phyloP scores from a whole-genome alignment of 176 grass and related monocot genomes.

The Oryza glumipatula region DNA sequence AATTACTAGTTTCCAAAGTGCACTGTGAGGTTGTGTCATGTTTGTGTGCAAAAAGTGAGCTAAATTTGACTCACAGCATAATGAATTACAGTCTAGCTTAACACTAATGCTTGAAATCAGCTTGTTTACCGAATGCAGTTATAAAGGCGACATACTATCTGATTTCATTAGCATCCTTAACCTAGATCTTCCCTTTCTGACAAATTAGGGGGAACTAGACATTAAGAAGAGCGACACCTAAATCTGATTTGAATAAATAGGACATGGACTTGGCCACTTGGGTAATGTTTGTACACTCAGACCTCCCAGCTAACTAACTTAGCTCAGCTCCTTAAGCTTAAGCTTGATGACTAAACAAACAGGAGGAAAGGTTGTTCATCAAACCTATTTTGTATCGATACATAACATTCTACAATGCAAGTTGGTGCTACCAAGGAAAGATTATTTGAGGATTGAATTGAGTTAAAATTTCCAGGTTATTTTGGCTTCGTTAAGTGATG shows the following conservation, averaged over 20 bases:
- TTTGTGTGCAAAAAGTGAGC: slow-evolving; percentile 19
- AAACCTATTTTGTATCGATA: neutral
- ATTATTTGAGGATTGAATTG: slow-evolving; percentile 33
- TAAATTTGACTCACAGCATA: slow-evolving; percentile 22
- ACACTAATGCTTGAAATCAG: slow-evolving; percentile 12
- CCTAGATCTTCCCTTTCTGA: neutral
- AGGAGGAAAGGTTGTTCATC: slow-evolving; percentile 1
- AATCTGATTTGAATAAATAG: neutral
- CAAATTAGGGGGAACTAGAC: neutral
- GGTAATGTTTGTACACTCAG: neutral
- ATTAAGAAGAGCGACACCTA: neutral
- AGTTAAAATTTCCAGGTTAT: slow-evolving; percentile 65
- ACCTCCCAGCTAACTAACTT: neutral
- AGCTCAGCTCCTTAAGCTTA: neutral
- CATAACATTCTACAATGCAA: neutral
- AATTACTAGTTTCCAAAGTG: slow-evolving; percentile 29
- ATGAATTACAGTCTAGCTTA: slow-evolving; percentile 15
- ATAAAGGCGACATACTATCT: neutral
- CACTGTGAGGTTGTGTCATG: slow-evolving; percentile 1
- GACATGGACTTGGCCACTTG: neutral
- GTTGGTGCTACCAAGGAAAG: neutral
- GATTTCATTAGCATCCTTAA: slow-evolving; percentile 9
- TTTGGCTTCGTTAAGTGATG: slow-evolving; percentile 82
- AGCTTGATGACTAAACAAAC: neutral
- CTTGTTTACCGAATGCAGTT: slow-evolving; percentile 20